Base-by-base conservation (phyloP, 768 basidiomycete genomes). In the Crepidotus variabilis region DNA sequence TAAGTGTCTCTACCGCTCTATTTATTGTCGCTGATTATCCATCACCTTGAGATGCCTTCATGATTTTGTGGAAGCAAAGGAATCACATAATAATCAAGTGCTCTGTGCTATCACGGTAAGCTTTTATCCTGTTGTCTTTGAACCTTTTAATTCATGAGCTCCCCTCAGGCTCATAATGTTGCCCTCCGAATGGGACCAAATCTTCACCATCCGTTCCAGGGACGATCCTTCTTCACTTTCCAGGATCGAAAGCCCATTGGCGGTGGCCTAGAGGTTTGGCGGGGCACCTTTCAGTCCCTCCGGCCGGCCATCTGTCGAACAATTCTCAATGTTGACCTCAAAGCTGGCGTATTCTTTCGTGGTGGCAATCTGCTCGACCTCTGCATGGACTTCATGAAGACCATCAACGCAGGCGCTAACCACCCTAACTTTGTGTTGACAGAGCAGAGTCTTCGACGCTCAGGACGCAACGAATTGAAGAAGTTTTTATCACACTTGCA, bases 221-320 rank as follows among this genome's bases (percentile, higher is more conserved):
- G 84, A 6, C 80, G 89, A 0, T 88, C 87, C 0, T 91, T 92
- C 69, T 92, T 85, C 67, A 88, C 86, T 0, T 69, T 79, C 20
- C 66, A 71, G 1, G 87, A 83, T 51, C 77, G 71, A 7, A 77
- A 72, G 47, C 62, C 69, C 22, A 74, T 90, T 21, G 86, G 88
- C 0, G 65, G 68, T 0, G 90, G 91, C 0, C 75, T 92, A 2
- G 79, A 83, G 13, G 75, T 90, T 0, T 89, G 88, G 88, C 78
- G 90, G 2, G 90, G 90, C 0, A 90, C 88, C 54, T 92, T 92
- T 70, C 90, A 92, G 65, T 88, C 86, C 0, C 78, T 90, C 11
- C 77, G 90, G n/a, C 89, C 90, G 2, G 81, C 80, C 0, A 76
- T 84, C 16, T 83, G 83, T 0, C 72, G 73, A 0, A 79, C 92